A percentile compares a stretch with the other conserved stretches of the same genome.
Conservation (phyloP, 768 basidiomycete species). For the Pulveroboletus frians region DNA sequence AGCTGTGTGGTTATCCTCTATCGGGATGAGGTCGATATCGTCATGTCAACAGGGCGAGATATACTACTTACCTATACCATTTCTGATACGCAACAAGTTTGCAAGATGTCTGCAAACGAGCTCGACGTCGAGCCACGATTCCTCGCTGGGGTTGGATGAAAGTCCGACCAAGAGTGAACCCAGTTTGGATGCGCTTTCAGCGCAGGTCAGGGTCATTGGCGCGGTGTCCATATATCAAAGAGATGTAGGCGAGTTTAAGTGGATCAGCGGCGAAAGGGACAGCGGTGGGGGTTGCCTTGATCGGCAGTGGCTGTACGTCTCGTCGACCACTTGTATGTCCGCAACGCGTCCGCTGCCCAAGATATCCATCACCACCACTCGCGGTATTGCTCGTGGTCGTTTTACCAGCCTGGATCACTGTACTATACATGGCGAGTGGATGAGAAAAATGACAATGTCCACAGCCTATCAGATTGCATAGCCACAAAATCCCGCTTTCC, state of each 20-base stretch:
- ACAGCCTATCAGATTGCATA: not conserved
- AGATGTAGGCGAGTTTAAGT: not conserved
- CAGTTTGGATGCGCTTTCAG: slow-evolving; percentile 30
- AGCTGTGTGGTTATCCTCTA: slow-evolving; percentile 67
- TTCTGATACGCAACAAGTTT: slow-evolving; percentile 54
- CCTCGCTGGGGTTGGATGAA: slow-evolving; percentile 27
- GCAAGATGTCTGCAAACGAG: slow-evolving; percentile 52
- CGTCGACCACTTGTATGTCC: not conserved
- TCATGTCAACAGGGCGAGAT: not conserved
- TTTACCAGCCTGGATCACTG: not conserved
- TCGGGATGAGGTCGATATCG: slow-evolving; percentile 17
- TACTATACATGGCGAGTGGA: not conserved
- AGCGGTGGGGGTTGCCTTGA: not conserved
- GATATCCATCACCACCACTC: not conserved
- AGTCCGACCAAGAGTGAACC: slow-evolving; percentile 32
- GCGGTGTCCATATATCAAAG: slow-evolving; percentile 17
- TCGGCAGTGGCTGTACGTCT: slow-evolving; percentile 2
- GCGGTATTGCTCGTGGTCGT: not conserved
- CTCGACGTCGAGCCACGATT: slow-evolving; percentile 50
- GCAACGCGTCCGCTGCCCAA: not conserved
- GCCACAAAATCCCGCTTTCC: slow-evolving; percentile 9
- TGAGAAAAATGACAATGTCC: too few relatives aligned
- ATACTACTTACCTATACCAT: slow-evolving; percentile 41
- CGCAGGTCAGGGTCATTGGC: slow-evolving; percentile 15
- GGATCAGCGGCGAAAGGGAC: not conserved